phyloP scores from a whole-genome alignment of 257 asterid species.

The Gentiana dahurica region DNA sequence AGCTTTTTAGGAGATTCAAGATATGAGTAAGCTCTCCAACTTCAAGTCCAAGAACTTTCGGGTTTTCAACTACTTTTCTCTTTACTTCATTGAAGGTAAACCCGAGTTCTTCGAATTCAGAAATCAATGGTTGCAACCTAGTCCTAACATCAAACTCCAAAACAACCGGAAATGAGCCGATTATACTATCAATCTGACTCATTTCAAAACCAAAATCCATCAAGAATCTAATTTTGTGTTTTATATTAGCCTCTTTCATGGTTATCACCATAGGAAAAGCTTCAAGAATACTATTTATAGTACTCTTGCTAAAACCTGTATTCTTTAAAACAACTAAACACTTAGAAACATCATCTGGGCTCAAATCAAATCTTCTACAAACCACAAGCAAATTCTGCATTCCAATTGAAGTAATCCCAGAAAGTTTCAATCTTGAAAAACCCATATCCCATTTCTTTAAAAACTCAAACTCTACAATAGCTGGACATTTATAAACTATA shows the following conservation, averaged over 20 bases:
- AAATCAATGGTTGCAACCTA: slow-evolving; percentile 43
- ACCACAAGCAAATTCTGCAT: slow-evolving; percentile 36
- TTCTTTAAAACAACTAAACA: slow-evolving; percentile 34
- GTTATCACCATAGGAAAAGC: slow-evolving; percentile 37
- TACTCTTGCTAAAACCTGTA: slow-evolving; percentile 37
- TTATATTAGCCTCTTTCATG: slow-evolving; percentile 28
- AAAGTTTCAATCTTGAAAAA: slow-evolving; percentile 20
- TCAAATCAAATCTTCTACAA: slow-evolving; percentile 32
- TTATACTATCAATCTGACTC: slow-evolving; percentile 34
- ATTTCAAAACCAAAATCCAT: slow-evolving; percentile 35
- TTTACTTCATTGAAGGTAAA: slow-evolving; percentile 36
- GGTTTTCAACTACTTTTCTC: slow-evolving; percentile 48
- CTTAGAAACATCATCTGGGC: slow-evolving; percentile 31
- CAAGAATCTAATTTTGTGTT: slow-evolving; percentile 34
- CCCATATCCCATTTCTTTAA: slow-evolving; percentile 46
- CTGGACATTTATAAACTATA: slow-evolving; percentile 42
- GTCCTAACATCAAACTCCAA: slow-evolving; percentile 38
- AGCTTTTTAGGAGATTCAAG: slow-evolving; percentile 46
- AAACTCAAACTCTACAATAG: slow-evolving; percentile 38
- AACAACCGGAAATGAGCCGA: slow-evolving; percentile 38
- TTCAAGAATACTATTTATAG: slow-evolving; percentile 49
- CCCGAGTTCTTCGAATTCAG: slow-evolving; percentile 61
- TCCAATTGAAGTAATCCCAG: slow-evolving; percentile 20
- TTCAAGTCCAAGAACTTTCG: slow-evolving; percentile 59
- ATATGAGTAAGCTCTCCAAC: slow-evolving; percentile 74